Conservation (phyloP, 2,329 filamentous ascomycete genomes). For the Nothopassalora personata region DNA sequence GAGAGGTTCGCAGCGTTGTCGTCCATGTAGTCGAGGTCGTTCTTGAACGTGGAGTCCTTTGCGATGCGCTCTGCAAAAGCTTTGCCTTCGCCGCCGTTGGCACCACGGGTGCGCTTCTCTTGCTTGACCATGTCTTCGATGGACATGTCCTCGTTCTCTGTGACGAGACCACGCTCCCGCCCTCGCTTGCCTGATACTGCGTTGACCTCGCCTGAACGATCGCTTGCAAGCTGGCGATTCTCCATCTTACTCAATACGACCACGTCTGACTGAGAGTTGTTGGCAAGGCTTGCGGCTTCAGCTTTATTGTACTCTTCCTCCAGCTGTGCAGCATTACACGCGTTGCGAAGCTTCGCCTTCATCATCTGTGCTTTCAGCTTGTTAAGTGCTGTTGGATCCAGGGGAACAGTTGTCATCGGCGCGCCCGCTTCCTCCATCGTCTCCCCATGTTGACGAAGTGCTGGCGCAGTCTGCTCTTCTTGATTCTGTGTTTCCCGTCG, state of each 20-base stretch:
- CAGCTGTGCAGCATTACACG: conserved; percentile 67
- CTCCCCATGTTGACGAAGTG: conserved; percentile 49
- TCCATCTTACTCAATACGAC: conserved; percentile 85
- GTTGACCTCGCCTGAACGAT: conserved; percentile 68
- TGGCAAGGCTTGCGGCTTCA: conserved; percentile 54
- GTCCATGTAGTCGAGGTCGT: conserved; percentile 94
- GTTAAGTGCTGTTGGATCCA: conserved; percentile 79
- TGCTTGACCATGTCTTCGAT: conserved; percentile 97
- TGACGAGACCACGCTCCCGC: conserved; percentile 74
- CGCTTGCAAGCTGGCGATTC: conserved; percentile 80
- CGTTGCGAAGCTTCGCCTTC: conserved; percentile 82
- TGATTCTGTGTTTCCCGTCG: conserved; percentile 33
- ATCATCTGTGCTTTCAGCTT: conserved; percentile 89
- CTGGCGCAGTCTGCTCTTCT: conserved; percentile 29
- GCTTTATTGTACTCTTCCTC: conserved; percentile 81
- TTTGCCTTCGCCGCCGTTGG: conserved; percentile 63
- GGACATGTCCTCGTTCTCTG: conserved; percentile 91
- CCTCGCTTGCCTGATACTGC: conserved; percentile 74
- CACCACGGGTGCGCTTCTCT: conserved; percentile 76
- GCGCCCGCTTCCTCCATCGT: conserved; percentile 53
- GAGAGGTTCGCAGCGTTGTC: conserved; percentile 91
- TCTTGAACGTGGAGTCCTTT: conserved; percentile 84
- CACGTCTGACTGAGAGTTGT: conserved; percentile 56
- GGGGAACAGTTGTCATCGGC: conserved; percentile 44
- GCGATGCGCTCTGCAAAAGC: conserved; percentile 88